Percentiles rank a stretch among this genome's conserved stretches.
phyloP scores from a whole-genome alignment of 208 protist species.

The Herpetomonas samuelpessoai region DNA sequence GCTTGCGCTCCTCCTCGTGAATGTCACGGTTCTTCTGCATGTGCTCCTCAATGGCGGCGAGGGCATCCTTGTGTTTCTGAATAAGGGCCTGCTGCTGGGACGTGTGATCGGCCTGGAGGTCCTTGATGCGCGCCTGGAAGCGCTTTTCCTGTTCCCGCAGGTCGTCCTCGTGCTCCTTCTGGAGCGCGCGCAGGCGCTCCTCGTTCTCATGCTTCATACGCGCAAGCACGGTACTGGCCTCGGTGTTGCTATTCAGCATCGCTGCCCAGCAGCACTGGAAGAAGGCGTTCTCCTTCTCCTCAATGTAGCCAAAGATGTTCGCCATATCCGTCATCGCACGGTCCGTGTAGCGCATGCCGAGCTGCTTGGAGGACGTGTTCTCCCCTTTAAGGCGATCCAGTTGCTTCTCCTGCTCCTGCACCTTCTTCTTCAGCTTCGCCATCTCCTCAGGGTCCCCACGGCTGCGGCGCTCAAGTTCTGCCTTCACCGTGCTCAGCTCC shows the following conservation, averaged over 20 bases:
- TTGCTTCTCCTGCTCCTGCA: slow-evolving; percentile 13
- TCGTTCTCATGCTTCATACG: slow-evolving; percentile 17
- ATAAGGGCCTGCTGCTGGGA: slow-evolving; percentile 33
- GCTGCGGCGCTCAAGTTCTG: slow-evolving; percentile 35
- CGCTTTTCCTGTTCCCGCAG: slow-evolving; percentile 25
- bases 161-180: slow-evolving; percentile 26
- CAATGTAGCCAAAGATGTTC: slow-evolving; percentile 12
- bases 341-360: slow-evolving; percentile 1
- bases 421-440: slow-evolving; percentile 25
- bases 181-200: slow-evolving; percentile 17
- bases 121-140: slow-evolving; percentile 25
- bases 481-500: slow-evolving; percentile 29
- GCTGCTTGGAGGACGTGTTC: slow-evolving; percentile 4
- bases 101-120: slow-evolving; percentile 21
- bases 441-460: slow-evolving; percentile 24
- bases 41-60: slow-evolving; percentile 37
- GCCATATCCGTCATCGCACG: neutral
- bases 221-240: slow-evolving; percentile 15
- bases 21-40: slow-evolving; percentile 50
- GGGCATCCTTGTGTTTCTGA: slow-evolving; percentile 33
- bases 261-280: slow-evolving; percentile 17
- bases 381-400: slow-evolving; percentile 5
- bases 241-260: slow-evolving; percentile 18
- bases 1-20: slow-evolving; percentile 42
- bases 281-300: slow-evolving; percentile 21